Conservation (phyloP, 768 basidiomycete species). For the Tricholoma sp. region DNA sequence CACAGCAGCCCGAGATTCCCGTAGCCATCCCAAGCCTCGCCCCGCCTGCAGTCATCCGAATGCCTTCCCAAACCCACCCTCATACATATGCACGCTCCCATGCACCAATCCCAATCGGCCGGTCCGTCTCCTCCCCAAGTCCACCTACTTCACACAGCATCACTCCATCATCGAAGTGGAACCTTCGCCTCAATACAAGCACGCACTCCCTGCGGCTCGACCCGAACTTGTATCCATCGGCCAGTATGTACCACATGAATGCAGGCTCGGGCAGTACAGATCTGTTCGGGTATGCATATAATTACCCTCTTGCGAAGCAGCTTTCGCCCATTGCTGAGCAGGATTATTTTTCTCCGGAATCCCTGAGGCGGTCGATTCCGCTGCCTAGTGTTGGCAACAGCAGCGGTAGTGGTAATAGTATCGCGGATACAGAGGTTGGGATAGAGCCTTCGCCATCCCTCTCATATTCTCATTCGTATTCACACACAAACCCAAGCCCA, state of each 20-base stretch:
- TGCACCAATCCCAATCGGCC: slow-evolving; percentile 10
- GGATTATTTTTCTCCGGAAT: slow-evolving; percentile 53
- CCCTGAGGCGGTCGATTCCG: slow-evolving; percentile 28
- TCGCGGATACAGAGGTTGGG: background rate
- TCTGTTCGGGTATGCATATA: slow-evolving; percentile 31
- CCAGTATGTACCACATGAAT: background rate
- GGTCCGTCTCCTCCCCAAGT: slow-evolving; percentile 23
- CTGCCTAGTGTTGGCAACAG: slow-evolving; percentile 19
- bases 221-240: background rate
- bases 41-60: slow-evolving; percentile 19
- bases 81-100: background rate
- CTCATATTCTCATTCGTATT: slow-evolving; percentile 13
- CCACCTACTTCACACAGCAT: slow-evolving; percentile 22
- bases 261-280: slow-evolving; percentile 22
- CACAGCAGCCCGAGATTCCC: background rate
- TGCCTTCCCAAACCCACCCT: slow-evolving; percentile 14
- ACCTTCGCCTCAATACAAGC: slow-evolving; percentile 32
- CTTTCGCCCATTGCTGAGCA: slow-evolving; percentile 66
- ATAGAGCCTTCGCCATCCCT: background rate
- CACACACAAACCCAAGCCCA: slow-evolving; percentile 23
- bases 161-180: slow-evolving; percentile 21
- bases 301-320: slow-evolving; percentile 40
- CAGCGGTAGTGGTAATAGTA: background rate
- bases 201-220: slow-evolving; percentile 40
- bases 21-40: slow-evolving; percentile 7